A percentile compares a stretch with the other conserved stretches of the same genome.
Evolutionary conservation across 2,329 filamentous ascomycete species (phyloP).

Genomic region (Boeremia exigua): DNA sequence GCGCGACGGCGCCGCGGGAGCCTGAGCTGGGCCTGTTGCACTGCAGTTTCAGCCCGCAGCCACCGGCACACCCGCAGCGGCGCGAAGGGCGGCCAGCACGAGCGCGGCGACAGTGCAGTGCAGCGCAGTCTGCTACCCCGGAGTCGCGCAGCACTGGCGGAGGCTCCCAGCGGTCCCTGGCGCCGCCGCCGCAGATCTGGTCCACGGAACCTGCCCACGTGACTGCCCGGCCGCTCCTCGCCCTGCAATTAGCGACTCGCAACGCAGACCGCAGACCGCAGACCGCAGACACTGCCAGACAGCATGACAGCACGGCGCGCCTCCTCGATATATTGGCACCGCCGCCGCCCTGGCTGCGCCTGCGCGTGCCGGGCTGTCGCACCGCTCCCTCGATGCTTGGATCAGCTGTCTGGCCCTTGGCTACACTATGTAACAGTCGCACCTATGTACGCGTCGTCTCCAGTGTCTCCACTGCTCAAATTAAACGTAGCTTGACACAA

Average conservation of each 20-base stretch:
- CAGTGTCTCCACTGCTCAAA: constrained; percentile 18
- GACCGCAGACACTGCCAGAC: too few species aligned
- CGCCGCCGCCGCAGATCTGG: too few species aligned
- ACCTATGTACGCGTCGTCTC: constrained; percentile 10
- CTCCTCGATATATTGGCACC: neutral
- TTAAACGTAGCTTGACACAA: constrained; percentile 24
- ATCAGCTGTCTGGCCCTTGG: neutral
- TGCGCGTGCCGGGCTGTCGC: neutral
- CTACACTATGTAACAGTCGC: constrained; percentile 13
- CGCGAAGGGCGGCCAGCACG: neutral
- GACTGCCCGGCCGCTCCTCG: too few species aligned
- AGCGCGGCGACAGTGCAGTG: neutral
- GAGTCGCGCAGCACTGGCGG: too few species aligned
- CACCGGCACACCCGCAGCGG: constrained; percentile 21
- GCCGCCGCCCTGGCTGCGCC: constrained; percentile 3
- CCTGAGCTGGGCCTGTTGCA: constrained; percentile 21
- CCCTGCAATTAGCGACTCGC: too few species aligned
- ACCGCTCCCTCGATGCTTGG: constrained; percentile 7
- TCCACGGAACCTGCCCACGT: too few species aligned
- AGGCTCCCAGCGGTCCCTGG: too few species aligned
- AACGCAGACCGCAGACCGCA: too few species aligned
- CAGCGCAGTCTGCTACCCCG: neutral
- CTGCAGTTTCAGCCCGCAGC: constrained; percentile 35
- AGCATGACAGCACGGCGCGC: neutral
- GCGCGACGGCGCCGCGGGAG: constrained; percentile 11